phyloP scores from a whole-genome alignment of 2,329 filamentous ascomycete genomes.

The Fusarium phyllophilum region DNA sequence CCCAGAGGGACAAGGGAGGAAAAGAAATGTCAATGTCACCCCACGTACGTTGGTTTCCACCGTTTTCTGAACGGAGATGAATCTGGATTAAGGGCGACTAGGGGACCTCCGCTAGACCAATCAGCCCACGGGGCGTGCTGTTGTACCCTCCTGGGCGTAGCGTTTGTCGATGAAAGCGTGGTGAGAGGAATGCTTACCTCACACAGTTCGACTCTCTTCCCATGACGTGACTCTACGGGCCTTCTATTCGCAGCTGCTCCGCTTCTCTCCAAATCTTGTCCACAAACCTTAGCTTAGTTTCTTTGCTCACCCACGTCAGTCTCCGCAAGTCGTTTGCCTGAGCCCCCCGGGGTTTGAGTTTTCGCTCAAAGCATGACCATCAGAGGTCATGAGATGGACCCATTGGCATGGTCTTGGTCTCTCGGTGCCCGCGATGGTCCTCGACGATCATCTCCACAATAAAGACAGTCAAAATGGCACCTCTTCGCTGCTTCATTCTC shows the following conservation, averaged over 20 bases:
- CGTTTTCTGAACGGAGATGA: slow-evolving; percentile 34
- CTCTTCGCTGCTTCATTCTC: slow-evolving; percentile 25
- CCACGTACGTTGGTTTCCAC: slow-evolving; percentile 17
- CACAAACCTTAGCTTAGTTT: slow-evolving; percentile 7
- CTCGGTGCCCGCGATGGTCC: slow-evolving; percentile 29
- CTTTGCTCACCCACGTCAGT: slow-evolving; percentile 25
- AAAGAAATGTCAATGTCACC: slow-evolving; percentile 9
- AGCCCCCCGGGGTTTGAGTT: slow-evolving; percentile 27
- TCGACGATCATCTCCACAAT: slow-evolving; percentile 34
- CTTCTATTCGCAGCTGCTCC: slow-evolving; percentile 27
- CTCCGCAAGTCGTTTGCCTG: slow-evolving; percentile 30
- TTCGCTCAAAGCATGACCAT: slow-evolving; percentile 31
- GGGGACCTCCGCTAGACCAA: slow-evolving; percentile 6
- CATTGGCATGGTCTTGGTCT: slow-evolving; percentile 10
- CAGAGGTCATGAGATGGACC: slow-evolving; percentile 35
- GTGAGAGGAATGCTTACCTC: slow-evolving; percentile 15
- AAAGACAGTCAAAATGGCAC: slow-evolving; percentile 30
- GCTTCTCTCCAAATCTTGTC: slow-evolving; percentile 21
- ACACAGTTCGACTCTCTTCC: not conserved
- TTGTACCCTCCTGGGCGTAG: not conserved
- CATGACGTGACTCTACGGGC: slow-evolving; percentile 34
- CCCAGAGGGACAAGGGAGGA: not conserved
- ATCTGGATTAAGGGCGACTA: slow-evolving; percentile 26
- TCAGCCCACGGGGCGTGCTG: not conserved
- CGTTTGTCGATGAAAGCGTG: not conserved